A percentile compares a stretch with the other conserved stretches of the same genome.
phyloP scores from a whole-genome alignment of 306 rosid species.

The Spatholobus suberectus region DNA sequence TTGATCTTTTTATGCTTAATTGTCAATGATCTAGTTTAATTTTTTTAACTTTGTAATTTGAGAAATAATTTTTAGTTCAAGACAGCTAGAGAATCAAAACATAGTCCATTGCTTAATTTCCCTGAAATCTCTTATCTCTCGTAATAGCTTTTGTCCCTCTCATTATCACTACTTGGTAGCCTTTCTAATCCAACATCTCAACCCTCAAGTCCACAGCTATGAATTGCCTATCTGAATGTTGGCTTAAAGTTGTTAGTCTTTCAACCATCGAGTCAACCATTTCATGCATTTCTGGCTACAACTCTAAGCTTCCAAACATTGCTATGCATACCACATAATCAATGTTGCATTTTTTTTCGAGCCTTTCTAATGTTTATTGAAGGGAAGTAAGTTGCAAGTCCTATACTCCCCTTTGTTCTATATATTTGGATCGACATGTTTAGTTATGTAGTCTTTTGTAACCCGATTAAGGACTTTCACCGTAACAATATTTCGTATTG shows the following conservation, averaged over 20 bases:
- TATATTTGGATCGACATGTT: constrained; percentile 72
- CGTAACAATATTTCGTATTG: constrained; percentile 65
- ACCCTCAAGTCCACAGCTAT: constrained; percentile 81
- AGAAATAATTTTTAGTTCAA: no score
- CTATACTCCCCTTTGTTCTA: constrained; percentile 60
- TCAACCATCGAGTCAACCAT: constrained; percentile 71
- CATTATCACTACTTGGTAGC: constrained; percentile 62
- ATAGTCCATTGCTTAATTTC: no score
- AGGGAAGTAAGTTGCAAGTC: constrained; percentile 84
- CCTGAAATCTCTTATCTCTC: constrained; percentile 66
- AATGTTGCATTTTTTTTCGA: constrained; percentile 47
- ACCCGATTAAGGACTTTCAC: constrained; percentile 85
- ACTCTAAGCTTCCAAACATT: constrained; percentile 80
- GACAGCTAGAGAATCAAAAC: no score
- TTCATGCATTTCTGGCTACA: constrained; percentile 73
- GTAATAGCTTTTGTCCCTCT: constrained; percentile 66
- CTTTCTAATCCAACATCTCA: constrained; percentile 70
- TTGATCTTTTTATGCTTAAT: no score
- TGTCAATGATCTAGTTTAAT: no score
- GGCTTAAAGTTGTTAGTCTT: constrained; percentile 75
- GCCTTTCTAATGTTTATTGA: constrained; percentile 78
- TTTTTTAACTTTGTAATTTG: no score
- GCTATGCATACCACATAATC: constrained; percentile 82
- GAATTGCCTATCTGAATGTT: constrained; percentile 73
- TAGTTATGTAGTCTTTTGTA: constrained; percentile 69